phyloP scores from a whole-genome alignment of 106 monocot species.

The Gastrodia elata region DNA sequence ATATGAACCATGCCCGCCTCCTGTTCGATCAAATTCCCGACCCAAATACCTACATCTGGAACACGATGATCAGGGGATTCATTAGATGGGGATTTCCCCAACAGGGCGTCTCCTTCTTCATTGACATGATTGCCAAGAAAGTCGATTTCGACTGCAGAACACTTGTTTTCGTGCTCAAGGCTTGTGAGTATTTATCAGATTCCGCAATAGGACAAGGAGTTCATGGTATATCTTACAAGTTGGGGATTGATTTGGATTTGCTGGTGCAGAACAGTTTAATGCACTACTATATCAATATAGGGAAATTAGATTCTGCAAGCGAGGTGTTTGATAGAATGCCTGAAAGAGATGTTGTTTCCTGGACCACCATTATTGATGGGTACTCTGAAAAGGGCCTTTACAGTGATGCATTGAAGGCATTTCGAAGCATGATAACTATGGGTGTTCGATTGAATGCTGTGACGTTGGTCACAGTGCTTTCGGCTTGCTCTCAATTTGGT shows the following conservation, averaged over 20 bases:
- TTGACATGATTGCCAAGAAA: conserved; percentile 12
- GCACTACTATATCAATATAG: conserved; percentile 33
- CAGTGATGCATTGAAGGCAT: conserved; percentile 24
- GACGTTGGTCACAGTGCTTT: conserved; percentile 48
- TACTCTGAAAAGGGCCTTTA: conserved; percentile 18
- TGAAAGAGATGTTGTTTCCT: conserved; percentile 58
- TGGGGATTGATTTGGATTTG: conserved; percentile 27
- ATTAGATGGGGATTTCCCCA: conserved; percentile 10
- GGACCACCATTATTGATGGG: conserved; percentile 71
- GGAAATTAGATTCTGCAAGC: conserved; percentile 11
- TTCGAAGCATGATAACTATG: conserved; percentile 22
- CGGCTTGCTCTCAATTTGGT: conserved; percentile 41
- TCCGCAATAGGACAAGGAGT: conserved; percentile 16
- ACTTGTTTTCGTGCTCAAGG: conserved; percentile 52
- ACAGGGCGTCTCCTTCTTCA: conserved; percentile 17
- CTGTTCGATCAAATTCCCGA: conserved; percentile 24
- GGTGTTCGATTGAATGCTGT: conserved; percentile 32
- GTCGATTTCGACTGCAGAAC: conserved; percentile 32
- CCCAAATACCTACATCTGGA: conserved; percentile 48
- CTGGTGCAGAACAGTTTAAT: conserved; percentile 39
- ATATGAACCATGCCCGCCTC: conserved; percentile 34
- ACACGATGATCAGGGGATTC: conserved; percentile 58
- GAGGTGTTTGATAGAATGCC: conserved; percentile 32
- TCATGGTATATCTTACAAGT: conserved; percentile 26
- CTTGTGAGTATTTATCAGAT: conserved; percentile 17